These are phyloP conservation scores for Tuber magnatum DNA, from an alignment of 495 filamentous ascomycete species.

Conservation along the genomic window DNA sequence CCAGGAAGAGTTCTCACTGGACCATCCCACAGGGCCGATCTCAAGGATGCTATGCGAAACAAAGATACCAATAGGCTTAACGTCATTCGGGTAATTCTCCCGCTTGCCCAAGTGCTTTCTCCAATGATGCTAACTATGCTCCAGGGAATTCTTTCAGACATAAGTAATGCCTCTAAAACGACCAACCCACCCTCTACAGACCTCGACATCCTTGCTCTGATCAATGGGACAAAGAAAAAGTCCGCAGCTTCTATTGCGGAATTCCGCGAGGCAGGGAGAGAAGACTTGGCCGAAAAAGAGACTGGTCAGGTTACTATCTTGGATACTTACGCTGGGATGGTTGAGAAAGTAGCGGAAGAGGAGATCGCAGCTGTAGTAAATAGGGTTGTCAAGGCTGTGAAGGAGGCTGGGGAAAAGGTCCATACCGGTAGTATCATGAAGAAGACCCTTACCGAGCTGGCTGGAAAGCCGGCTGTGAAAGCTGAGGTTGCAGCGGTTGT, in stretches of 20 bases:
- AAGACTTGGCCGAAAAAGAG: conserved; percentile 54
- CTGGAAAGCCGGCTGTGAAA: conserved; percentile 28
- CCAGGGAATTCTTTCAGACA: conserved; percentile 46
- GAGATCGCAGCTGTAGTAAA: conserved; percentile 44
- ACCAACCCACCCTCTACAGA: conserved; percentile 51
- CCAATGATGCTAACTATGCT: not conserved
- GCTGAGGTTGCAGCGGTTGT: conserved; percentile 32
- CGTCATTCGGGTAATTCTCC: conserved; percentile 46
- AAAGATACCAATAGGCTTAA: conserved; percentile 51
- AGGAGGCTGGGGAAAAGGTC: conserved; percentile 42
- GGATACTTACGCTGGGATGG: conserved; percentile 48
- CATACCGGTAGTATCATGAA: conserved; percentile 43
- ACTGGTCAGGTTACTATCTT: conserved; percentile 42
- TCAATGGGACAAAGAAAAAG: conserved; percentile 46
- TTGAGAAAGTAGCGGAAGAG: conserved; percentile 44
- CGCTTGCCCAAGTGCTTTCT: not conserved
- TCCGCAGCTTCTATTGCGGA: conserved; percentile 46
- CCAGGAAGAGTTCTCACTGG: not conserved
- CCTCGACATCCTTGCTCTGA: conserved; percentile 50
- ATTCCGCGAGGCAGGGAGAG: conserved; percentile 47
- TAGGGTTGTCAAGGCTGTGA: conserved; percentile 42
- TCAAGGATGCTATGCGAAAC: conserved; percentile 55
- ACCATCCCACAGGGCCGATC: conserved; percentile 45
- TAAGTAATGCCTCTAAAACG: conserved; percentile 55
- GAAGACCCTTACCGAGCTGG: conserved; percentile 37